Base-by-base conservation (phyloP, 2,329 filamentous ascomycete genomes). In the Incumbomyces lentus region DNA sequence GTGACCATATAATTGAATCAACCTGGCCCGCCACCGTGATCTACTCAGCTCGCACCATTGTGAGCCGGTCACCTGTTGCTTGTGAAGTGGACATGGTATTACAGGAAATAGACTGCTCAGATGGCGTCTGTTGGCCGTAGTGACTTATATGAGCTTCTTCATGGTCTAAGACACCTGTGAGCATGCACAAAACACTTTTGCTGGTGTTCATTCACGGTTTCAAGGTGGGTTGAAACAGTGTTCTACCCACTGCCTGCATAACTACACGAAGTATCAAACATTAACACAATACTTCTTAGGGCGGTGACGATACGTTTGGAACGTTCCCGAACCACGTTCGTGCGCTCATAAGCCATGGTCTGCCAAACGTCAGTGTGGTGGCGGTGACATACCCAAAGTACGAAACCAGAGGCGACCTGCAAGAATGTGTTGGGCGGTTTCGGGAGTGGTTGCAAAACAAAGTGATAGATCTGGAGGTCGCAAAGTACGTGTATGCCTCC, bases 381-480 rank as follows among this genome's bases (percentile, higher is more conserved):
- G 61, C 62, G n/a, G 59, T 63, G 22, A 64, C 66, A 19, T 73
- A 73, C 53, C 70, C 70, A 16, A 69, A 66, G 50, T 73, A 71
- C 55, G 68, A 73, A 53, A 73, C 70, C 2, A 62, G 66, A 49
- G 70, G 70, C 3, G 68, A 70, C 30, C 50, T 73, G 46, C 65
- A 63, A 48, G 66, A 69, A 51, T 68, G 64, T 47, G 70, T 73
- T 39, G 59, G 53, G 3, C 61, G 59, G 19, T 69, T 73, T 47
- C 60, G 68, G 55, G 70, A 73, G 60, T 73, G 70, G 70, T 71
- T 96, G 13, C 80, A 89, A 55, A 83, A 95, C 61, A 86, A 86
- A 58, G 86, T 96, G 57, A 95, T 96, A 58, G 92, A 96, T 64
- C 72, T 95, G 58, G 90, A 98, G 67, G 89, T 95, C 48, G 34